Conservation (phyloP, 148 eudicot species). For the Oxyria digyna region DNA sequence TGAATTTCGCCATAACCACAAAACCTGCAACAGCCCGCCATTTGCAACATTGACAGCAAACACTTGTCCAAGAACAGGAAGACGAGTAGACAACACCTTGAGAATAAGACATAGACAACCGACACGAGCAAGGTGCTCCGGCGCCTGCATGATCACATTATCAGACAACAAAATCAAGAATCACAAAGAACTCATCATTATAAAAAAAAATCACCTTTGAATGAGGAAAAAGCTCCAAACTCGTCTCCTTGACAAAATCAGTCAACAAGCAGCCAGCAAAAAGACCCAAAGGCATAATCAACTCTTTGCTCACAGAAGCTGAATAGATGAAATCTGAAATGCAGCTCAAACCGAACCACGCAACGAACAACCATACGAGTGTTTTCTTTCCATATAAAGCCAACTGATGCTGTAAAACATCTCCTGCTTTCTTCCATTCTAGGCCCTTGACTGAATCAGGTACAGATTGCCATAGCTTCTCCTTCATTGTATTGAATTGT, state of each 20-base stretch:
- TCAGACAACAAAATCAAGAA: constrained; percentile 8
- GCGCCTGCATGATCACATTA: constrained; percentile 18
- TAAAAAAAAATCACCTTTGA: constrained; percentile 18
- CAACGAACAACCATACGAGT: constrained; percentile 30
- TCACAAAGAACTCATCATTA: background rate
- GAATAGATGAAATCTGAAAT: constrained; percentile 21
- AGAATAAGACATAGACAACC: constrained; percentile 29
- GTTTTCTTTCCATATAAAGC: constrained; percentile 16
- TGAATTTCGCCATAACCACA: constrained; percentile 31
- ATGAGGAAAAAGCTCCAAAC: constrained; percentile 22
- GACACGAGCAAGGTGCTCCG: constrained; percentile 20
- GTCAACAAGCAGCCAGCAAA: constrained; percentile 28
- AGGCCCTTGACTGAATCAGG: constrained; percentile 29
- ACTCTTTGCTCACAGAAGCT: constrained; percentile 38
- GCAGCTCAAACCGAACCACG: constrained; percentile 19
- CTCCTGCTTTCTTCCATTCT: constrained; percentile 37
- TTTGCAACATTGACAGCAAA: constrained; percentile 30
- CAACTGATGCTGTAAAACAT: constrained; percentile 14
- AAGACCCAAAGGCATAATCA: constrained; percentile 42
- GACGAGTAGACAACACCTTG: constrained; percentile 18
- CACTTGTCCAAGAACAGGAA: constrained; percentile 12
- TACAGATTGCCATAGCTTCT: constrained; percentile 19
- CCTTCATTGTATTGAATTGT: constrained; percentile 15
- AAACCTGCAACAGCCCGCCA: constrained; percentile 48
- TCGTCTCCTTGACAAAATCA: constrained; percentile 24